Base-by-base conservation (phyloP, 2,329 filamentous ascomycete genomes). In the Verticillium klebahnii region DNA sequence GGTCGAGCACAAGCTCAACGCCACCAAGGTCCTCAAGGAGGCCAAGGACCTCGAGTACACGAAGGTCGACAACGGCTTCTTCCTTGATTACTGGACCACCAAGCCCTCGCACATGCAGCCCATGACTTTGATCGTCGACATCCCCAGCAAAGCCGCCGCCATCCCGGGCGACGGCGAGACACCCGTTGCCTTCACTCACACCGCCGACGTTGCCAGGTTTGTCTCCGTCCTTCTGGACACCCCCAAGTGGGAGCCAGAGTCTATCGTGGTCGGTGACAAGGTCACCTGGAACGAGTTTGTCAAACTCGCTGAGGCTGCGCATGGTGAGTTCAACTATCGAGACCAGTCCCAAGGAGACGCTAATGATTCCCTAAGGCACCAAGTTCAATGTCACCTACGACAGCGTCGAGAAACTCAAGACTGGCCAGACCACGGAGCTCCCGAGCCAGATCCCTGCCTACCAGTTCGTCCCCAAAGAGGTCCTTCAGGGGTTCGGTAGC, bases 111-210 rank as follows among this genome's bases (percentile, higher is more conserved):
- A 80, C 64, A 64, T 83, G 58, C 60, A 70, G 3, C 75, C 74
- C 3, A 72, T 72, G 59, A 70, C 74, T 0, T 74, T 80, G 25
- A 73, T 77, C 3, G 64, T 84, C 25, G 79, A 84, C 67, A 74
- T 83, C 15, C 60, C 67, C 5, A 73, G 74, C 63, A 75, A 78
- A 12, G 70, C 69, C 3, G 82, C 82, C 1, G 79, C 76, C 14
- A 77, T 84, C 31, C 82, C 82, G 0, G 81, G 80, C 0, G 71
- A 77, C 36, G 83, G 83, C 0, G 71, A 79, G 25, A 72, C 69
- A 11, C 68, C 69, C 3, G 72, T 81, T 23, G 69, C 74, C 6
- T 79, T 82, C 68, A 84, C 81, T 0, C 79, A 83, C 65, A 80
- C 76, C 2, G 71, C 71, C 6, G 82, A 85, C 67, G 70, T 85